phyloP scores from a whole-genome alignment of 495 filamentous ascomycete species.

The Hypoxylon crocopeplum region DNA sequence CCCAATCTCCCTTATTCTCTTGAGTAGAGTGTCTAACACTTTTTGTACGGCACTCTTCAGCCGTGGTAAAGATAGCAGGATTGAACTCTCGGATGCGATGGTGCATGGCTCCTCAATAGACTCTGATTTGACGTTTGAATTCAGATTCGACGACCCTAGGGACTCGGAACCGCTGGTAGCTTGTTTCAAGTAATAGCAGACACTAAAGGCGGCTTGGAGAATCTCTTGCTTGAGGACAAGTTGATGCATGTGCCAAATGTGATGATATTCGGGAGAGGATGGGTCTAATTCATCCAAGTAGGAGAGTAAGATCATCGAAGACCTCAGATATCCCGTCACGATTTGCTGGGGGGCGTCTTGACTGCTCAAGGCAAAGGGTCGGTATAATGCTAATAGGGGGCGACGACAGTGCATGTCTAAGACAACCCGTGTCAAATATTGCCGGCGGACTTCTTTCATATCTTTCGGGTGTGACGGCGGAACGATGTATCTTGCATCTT shows the following conservation, averaged over 20 bases:
- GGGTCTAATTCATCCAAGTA: constrained; percentile 48
- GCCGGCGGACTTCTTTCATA: constrained; percentile 33
- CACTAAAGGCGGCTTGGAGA: constrained; percentile 44
- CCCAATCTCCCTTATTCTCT: constrained; percentile 38
- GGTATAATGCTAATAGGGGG: constrained; percentile 46
- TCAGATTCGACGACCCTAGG: constrained; percentile 7
- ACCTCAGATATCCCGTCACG: constrained; percentile 44
- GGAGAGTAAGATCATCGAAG: constrained; percentile 46
- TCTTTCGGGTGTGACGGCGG: constrained; percentile 37
- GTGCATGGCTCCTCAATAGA: constrained; percentile 28
- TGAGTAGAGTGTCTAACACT: constrained; percentile 38
- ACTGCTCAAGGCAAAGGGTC: constrained; percentile 47
- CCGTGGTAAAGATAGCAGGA: constrained; percentile 39
- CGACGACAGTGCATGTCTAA: constrained; percentile 48
- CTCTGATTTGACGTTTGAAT: constrained; percentile 21
- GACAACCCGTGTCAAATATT: constrained; percentile 41
- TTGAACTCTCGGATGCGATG: constrained; percentile 30
- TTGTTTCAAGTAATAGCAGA: constrained; percentile 48
- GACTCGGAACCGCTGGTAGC: constrained; percentile 16
- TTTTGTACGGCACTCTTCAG: constrained; percentile 41
- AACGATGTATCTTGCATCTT: constrained; percentile 44
- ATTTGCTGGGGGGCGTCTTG: constrained; percentile 44
- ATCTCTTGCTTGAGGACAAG: constrained; percentile 46
- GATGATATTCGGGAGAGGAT: constrained; percentile 35
- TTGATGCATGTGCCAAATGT: constrained; percentile 44